Evolutionary conservation across 148 eudicot genomes (phyloP).

Genomic region (Rhododendron ferrugineum): DNA sequence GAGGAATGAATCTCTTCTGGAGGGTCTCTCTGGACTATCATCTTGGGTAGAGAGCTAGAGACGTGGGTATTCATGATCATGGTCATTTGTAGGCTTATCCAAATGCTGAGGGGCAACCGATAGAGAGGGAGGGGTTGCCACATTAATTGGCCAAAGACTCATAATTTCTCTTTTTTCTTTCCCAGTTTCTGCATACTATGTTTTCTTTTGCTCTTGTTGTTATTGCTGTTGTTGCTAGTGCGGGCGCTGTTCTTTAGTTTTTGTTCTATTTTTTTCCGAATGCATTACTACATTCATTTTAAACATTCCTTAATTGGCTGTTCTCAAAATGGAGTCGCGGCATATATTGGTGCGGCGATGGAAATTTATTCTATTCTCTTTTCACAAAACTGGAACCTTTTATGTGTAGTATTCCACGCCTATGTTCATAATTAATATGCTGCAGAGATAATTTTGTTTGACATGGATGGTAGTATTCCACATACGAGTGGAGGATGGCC

Average conservation of each 20-base stretch:
- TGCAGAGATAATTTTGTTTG: background rate
- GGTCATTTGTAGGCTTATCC: background rate
- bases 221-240: background rate
- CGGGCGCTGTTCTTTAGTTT: background rate
- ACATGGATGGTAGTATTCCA: background rate
- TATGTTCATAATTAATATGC: background rate
- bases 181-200: background rate
- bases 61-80: background rate
- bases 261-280: background rate
- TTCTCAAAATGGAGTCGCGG: background rate
- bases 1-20: background rate
- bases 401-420: background rate
- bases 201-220: background rate
- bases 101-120: background rate
- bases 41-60: background rate
- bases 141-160: background rate
- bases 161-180: background rate
- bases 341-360: background rate
- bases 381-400: background rate
- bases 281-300: background rate
- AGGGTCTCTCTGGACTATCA: background rate
- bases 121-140: background rate
- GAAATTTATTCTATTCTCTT: background rate
- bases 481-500: background rate
- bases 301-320: background rate